phyloP scores from a whole-genome alignment of 345 rosid genomes.

The Garcia nutans region DNA sequence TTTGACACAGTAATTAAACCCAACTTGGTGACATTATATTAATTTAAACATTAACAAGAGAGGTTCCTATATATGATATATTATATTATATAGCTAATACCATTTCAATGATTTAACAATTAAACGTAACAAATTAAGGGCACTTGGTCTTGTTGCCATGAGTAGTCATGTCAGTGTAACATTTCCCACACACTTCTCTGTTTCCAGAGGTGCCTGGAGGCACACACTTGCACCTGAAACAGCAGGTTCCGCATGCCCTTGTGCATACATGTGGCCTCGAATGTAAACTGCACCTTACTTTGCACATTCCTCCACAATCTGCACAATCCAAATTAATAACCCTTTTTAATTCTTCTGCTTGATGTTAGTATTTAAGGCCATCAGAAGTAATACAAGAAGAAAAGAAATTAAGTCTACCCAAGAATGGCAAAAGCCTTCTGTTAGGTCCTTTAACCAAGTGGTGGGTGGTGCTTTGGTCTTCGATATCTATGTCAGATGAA shows the following conservation, averaged over 20 bases:
- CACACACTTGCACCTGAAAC: conserved; percentile 57
- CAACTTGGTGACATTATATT: not conserved
- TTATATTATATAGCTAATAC: too few species aligned
- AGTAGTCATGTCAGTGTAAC: conserved; percentile 61
- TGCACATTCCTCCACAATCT: conserved; percentile 50
- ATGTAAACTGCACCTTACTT: conserved; percentile 48
- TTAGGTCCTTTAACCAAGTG: conserved; percentile 42
- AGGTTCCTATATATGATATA: not conserved
- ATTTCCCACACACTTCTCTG: conserved; percentile 49
- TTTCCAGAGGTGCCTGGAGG: conserved; percentile 62
- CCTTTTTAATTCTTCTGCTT: too few species aligned
- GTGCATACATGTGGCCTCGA: conserved; percentile 55
- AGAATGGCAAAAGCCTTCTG: conserved; percentile 38
- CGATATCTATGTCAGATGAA: conserved; percentile 35
- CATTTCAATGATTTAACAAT: too few species aligned
- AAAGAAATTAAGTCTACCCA: conserved; percentile 25
- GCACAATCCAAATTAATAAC: not conserved
- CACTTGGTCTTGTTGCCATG: conserved; percentile 54
- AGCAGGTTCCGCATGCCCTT: conserved; percentile 58
- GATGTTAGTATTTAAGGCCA: too few species aligned
- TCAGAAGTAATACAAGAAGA: not conserved
- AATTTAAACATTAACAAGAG: not conserved
- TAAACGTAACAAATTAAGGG: conserved; percentile 26
- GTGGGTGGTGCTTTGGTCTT: conserved; percentile 10
- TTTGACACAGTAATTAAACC: not conserved